phyloP scores from a whole-genome alignment of 139 green algal species.

The Chlorella sp. region DNA sequence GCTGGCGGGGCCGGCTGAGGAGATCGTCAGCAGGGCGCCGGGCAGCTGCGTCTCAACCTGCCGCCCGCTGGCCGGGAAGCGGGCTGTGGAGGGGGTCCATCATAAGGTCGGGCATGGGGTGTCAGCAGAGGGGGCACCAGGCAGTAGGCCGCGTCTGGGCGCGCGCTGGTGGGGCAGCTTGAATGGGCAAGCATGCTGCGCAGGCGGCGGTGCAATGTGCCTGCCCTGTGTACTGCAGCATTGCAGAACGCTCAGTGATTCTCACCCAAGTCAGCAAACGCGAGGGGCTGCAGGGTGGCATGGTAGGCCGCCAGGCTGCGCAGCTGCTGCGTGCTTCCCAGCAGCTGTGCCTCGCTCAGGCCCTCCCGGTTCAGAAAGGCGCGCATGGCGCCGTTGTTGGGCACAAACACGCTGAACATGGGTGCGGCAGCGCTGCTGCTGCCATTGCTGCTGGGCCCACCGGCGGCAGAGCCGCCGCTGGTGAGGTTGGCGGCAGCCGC shows the following conservation, averaged over 20 bases:
- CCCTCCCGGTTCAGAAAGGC: slow-evolving; percentile 3
- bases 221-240: neutral
- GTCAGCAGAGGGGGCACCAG: neutral
- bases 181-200: neutral
- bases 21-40: slow-evolving; percentile 10
- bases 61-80: neutral
- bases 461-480: neutral
- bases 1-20: neutral
- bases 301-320: neutral
- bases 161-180: neutral
- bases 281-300: neutral
- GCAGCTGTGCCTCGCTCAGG: neutral
- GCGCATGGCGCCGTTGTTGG: slow-evolving; percentile 5
- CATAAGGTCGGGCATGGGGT: neutral
- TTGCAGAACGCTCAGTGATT: too few species aligned
- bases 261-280: neutral
- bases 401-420: neutral
- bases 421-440: neutral
- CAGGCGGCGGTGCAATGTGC: neutral
- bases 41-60: slow-evolving; percentile 4
- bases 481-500: neutral
- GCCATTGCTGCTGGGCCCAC: neutral
- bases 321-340: neutral
- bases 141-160: too few species aligned
- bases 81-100: neutral